Evolutionary conservation across 164 flowering plant genomes (phyloP), one percentile per base, ranked within the genome.

Genomic region (Stephania cephalantha): DNA sequence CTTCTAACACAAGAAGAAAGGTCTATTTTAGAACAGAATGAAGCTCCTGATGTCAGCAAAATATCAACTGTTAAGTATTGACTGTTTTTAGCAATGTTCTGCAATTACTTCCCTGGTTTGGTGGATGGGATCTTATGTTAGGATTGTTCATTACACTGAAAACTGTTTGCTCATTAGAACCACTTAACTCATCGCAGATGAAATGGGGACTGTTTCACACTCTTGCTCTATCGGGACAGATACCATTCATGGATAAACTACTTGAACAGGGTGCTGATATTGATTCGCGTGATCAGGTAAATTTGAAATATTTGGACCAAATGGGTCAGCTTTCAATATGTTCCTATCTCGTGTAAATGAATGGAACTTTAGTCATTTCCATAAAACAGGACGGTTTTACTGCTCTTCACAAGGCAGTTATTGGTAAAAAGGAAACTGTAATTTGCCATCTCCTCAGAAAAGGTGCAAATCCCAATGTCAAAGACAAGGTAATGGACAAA

Each of bases 371-470:
- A 78, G 30, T 77, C 67, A 42, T 73, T 64, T 79, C 79, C 42
- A 35, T 82, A 73, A 73, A 67, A 68, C 90, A 95, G 99, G 91
- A 89, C 83, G 98, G 97, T 68, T 81, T 73, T 73, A 93, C 97
- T 68, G 91, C 98, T 65, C 97, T 95, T 76, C 99, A 95, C 78
- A 81, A 76, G 78, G 91, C 97, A 46, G 80, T 92, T 74, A 88
- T 92, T 71, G 96, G 91, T 55, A 95, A 88, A 82, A 92, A 88
- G 76, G 99, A 92, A 78, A 87, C 97, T 72, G 94, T 91, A 22
- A 87, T 93, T 73, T 90, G 94, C 84, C 99, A 95, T 86, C 97
- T 95, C 73, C 75, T 93, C n/a, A 89, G 98, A 76, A 90, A 87
- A 87, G 98, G 97, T 79, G 98, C 99, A 81, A 90, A 78, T 81